These are phyloP conservation scores for Rubroboletus satanas DNA, from an alignment of 768 basidiomycete species.

Conservation along the genomic window DNA sequence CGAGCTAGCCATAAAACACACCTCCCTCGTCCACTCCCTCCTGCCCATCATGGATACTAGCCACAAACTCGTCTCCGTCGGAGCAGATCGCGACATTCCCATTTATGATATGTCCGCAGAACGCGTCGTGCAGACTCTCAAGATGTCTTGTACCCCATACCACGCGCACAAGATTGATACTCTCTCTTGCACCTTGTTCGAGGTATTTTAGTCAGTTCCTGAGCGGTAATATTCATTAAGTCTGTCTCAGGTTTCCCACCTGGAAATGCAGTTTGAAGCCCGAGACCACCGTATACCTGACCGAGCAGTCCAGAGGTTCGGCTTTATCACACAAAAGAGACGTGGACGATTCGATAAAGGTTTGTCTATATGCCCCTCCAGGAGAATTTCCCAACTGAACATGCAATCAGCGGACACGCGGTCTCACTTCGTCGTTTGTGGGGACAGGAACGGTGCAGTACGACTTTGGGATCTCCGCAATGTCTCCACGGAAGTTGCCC, in stretches of 20 bases:
- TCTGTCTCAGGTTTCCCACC: constrained; percentile 40
- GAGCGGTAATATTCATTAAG: not conserved
- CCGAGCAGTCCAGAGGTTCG: constrained; percentile 41
- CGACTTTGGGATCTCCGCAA: constrained; percentile 50
- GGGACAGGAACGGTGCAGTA: constrained; percentile 40
- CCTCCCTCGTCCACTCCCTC: constrained; percentile 41
- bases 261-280: constrained; percentile 52
- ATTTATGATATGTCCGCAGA: constrained; percentile 47
- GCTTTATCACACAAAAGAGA: constrained; percentile 34
- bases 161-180: constrained; percentile 39
- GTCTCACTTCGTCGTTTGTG: constrained; percentile 40
- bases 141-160: constrained; percentile 41
- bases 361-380: constrained; percentile 10
- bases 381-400: constrained; percentile 18
- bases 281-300: constrained; percentile 42
- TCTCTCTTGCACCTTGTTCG: constrained; percentile 41
- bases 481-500: constrained; percentile 19
- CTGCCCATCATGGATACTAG: constrained; percentile 42
- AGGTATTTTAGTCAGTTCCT: constrained; percentile 32
- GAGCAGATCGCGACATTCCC: constrained; percentile 45
- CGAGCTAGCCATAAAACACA: constrained; percentile 40
- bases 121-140: constrained; percentile 39
- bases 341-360: constrained; percentile 48
- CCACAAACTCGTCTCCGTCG: constrained; percentile 44
- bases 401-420: constrained; percentile 23